Conservation (phyloP, 2,329 filamentous ascomycete genomes). For the Grosmannia huntii region DNA sequence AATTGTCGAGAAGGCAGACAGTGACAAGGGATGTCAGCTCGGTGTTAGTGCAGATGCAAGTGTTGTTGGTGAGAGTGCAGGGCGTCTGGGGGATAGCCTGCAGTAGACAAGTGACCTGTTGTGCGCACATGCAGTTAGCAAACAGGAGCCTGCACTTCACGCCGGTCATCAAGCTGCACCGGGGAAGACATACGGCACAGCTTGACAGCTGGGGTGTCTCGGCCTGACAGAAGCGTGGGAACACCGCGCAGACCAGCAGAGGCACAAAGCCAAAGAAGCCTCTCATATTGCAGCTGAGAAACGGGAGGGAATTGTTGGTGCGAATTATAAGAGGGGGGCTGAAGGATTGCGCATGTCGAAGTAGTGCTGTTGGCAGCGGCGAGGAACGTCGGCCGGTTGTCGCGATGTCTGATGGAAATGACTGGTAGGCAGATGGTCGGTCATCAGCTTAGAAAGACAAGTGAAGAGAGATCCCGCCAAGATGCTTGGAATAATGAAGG, state of each 20-base stretch:
- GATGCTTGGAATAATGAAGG: background rate
- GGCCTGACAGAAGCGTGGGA: background rate
- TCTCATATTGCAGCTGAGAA: background rate
- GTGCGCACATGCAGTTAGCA: background rate
- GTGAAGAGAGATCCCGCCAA: background rate
- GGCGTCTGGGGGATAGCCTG: background rate
- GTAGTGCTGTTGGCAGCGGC: background rate
- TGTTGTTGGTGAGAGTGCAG: conserved; percentile 1
- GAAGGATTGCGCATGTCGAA: background rate
- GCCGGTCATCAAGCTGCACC: background rate
- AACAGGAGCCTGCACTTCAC: background rate
- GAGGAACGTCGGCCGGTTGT: background rate
- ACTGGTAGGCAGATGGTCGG: background rate
- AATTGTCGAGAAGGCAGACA: conserved; percentile 3
- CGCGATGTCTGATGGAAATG: background rate
- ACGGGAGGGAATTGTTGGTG: background rate
- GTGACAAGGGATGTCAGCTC: background rate
- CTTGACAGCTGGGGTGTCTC: background rate
- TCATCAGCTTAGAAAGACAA: background rate
- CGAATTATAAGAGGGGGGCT: background rate
- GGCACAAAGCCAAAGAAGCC: background rate
- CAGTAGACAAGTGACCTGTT: background rate
- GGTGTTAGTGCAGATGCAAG: conserved; percentile 7
- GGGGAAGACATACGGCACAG: background rate
- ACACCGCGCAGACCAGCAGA: background rate